Evolutionary conservation across 148 eudicot species (phyloP).

Genomic region (Rhododendron vialii): DNA sequence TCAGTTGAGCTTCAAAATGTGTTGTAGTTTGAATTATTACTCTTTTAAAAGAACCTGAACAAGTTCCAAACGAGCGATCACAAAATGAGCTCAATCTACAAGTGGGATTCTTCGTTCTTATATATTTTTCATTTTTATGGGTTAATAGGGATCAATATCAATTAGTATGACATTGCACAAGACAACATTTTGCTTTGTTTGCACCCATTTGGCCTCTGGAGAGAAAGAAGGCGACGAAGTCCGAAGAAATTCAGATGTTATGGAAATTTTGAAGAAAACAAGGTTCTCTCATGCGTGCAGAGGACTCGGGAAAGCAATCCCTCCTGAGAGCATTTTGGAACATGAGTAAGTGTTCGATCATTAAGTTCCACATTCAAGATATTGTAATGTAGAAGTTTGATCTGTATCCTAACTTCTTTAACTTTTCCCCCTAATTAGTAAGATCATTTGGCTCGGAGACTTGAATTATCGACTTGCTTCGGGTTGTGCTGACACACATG

Average conservation of each 20-base stretch:
- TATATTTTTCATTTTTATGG: not conserved
- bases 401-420: not conserved
- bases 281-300: slow-evolving; percentile 36
- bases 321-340: slow-evolving; percentile 45
- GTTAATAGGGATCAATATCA: slow-evolving; percentile 55
- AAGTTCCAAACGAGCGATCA: not conserved
- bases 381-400: not conserved
- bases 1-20: not conserved
- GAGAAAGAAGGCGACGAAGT: slow-evolving; percentile 55
- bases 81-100: not conserved
- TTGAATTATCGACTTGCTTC: slow-evolving; percentile 53
- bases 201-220: slow-evolving; percentile 75
- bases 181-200: slow-evolving; percentile 56
- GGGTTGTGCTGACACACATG: slow-evolving; percentile 25
- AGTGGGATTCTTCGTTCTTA: too few relatives aligned
- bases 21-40: not conserved
- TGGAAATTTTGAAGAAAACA: slow-evolving; percentile 51
- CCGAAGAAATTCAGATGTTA: slow-evolving; percentile 54
- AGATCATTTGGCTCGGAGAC: slow-evolving; percentile 73
- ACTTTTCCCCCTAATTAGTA: slow-evolving; percentile 18
- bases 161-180: slow-evolving; percentile 58
- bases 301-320: slow-evolving; percentile 12
- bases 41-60: too few relatives aligned
- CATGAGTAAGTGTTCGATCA: slow-evolving; percentile 39
- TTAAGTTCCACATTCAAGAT: not conserved